phyloP scores from a whole-genome alignment of 2,329 filamentous ascomycete genomes.

The Paradendryphiella salina region DNA sequence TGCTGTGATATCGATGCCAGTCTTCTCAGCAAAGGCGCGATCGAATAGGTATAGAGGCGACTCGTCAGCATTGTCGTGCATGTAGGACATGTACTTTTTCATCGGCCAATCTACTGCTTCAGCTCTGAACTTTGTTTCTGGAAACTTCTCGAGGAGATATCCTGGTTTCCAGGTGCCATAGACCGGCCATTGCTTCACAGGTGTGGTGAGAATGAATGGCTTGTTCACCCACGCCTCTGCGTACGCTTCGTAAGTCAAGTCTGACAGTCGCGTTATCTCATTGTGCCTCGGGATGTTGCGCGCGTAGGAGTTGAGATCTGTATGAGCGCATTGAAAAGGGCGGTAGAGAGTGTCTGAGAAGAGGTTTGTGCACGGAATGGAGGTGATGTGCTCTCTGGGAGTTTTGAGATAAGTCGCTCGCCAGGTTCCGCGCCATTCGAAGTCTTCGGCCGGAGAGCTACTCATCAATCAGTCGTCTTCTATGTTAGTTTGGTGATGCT shows the following conservation, averaged over 20 bases:
- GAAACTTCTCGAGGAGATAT: conserved; percentile 66
- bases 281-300: conserved; percentile 73
- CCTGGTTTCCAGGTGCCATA: conserved; percentile 74
- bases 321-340: conserved; percentile 85
- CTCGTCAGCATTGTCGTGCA: conserved; percentile 78
- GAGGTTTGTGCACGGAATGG: conserved; percentile 73
- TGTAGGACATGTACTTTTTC: conserved; percentile 78
- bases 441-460: conserved; percentile 52
- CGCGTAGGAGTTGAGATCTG: conserved; percentile 67
- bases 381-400: conserved; percentile 56
- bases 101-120: conserved; percentile 94
- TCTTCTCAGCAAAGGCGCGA: conserved; percentile 82
- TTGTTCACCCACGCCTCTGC: conserved; percentile 72
- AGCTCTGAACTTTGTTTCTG: conserved; percentile 73
- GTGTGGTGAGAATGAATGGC: conserved; percentile 84
- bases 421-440: conserved; percentile 82
- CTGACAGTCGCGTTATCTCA: conserved; percentile 68
- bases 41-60: conserved; percentile 94
- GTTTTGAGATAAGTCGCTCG: conserved; percentile 73
- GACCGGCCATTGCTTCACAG: conserved; percentile 80
- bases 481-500: background rate
- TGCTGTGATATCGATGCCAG: conserved; percentile 57
- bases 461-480: conserved; percentile 5
- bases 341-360: conserved; percentile 90
- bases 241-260: conserved; percentile 75